Evolutionary conservation across 345 rosid species (phyloP), one percentile per base, ranked within the genome.

Genomic region (Acer negundo): DNA sequence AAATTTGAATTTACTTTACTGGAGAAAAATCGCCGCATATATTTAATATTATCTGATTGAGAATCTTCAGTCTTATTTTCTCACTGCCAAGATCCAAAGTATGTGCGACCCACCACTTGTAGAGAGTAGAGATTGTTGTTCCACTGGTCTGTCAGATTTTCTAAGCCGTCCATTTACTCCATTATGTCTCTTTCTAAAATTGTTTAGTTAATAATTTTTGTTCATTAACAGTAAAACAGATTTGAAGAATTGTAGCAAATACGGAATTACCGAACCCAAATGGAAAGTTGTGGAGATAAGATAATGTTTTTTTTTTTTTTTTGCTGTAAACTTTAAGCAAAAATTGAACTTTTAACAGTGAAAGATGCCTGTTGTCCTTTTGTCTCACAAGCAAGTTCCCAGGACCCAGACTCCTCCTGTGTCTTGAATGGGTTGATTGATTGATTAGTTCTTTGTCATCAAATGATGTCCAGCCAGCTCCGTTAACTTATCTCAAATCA

Each of bases 51-150:
- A 2, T 56, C n/a, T 15, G 51, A 22, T 24, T 28, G 19, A 69
- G 75, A 72, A 72, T 72, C 66, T 72, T 72, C 53, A 38, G 38
- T 3, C 35, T 12, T 6, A 19, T 49, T 72, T 38, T 58, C 35
- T n/a, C 3, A 16, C 9, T 47, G 3, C 8, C 40, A 35, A 55
- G n/a, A n/a, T 71, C 31, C 51, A 35, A 56, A 38, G 59, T 53
- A 40, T 13, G 53, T 4, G 15, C 8, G 55, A 58, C n/a, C 51
- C 53, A 58, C 66, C 28, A n/a, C 44, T 19, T 19, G 19, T 49
- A 3, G 38, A 35, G 38, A 35, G 38, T 35, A 6, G 1, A 20
- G 3, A 38, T 59, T 40, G 28, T 20, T 38, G 6, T 40, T 62
- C 16, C 64, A 23, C 40, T 26, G 28, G 11, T 24, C 7, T 7